phyloP scores from a whole-genome alignment of 306 rosid genomes.

The Corylus americana region DNA sequence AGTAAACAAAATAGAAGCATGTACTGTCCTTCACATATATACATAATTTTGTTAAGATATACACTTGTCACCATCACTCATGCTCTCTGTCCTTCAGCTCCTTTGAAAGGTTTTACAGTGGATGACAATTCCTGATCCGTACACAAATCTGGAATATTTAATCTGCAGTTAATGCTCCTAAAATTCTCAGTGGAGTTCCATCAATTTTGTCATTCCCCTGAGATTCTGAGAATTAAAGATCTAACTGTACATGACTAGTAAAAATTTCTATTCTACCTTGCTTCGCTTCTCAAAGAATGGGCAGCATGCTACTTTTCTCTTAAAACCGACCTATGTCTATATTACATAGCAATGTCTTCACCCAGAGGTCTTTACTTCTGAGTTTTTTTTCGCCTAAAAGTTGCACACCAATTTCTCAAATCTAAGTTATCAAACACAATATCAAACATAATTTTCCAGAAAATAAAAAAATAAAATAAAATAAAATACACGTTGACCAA shows the following conservation, averaged over 20 bases:
- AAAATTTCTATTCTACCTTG: not conserved
- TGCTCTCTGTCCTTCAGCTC: not conserved
- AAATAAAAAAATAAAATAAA: not conserved
- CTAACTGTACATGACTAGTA: not conserved
- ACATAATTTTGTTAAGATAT: not conserved
- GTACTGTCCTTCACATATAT: not conserved
- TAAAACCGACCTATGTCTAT: not conserved
- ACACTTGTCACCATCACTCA: not conserved
- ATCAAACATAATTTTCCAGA: not conserved
- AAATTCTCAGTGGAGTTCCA: not conserved
- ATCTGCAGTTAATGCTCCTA: not conserved
- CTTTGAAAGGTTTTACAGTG: not conserved
- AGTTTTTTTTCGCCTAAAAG: not conserved
- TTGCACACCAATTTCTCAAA: not conserved
- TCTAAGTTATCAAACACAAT: not conserved
- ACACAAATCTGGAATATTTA: not conserved
- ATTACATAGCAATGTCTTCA: not conserved
- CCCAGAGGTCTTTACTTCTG: not conserved
- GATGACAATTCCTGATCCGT: not conserved
- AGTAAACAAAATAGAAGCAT: not conserved
- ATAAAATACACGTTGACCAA: not conserved
- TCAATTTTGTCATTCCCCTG: not conserved
- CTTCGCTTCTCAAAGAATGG: not conserved
- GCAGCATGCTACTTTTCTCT: not conserved
- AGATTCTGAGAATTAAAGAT: too few relatives aligned